phyloP scores from a whole-genome alignment of 331 rosid species.

The Malus hybrid region DNA sequence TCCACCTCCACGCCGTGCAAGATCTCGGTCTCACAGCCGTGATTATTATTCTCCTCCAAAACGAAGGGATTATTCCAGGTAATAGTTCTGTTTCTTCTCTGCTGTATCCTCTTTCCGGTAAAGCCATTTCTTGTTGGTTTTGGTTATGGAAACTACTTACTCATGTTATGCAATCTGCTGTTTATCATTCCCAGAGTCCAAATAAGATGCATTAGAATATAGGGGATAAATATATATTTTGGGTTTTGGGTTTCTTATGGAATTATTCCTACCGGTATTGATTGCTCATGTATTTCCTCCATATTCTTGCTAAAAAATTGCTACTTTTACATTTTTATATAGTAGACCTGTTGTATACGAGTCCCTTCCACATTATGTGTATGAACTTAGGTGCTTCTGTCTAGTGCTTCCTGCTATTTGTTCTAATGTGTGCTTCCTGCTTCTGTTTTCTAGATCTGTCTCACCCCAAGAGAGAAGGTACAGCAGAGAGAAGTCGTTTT shows the following conservation, averaged over 20 bases:
- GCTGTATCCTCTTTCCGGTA: neutral
- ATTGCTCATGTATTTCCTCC: no score
- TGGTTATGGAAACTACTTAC: neutral
- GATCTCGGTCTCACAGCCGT: slow-evolving; percentile 61
- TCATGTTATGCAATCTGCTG: no score
- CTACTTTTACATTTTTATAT: neutral
- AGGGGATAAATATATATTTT: no score
- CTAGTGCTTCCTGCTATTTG: neutral
- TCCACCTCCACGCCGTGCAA: slow-evolving; percentile 65
- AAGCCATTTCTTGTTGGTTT: neutral
- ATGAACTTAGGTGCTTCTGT: no score
- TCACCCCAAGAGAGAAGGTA: slow-evolving; percentile 66
- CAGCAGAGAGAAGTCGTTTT: slow-evolving; percentile 56
- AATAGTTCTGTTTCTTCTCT: neutral
- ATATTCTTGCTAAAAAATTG: no score
- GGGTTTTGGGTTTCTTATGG: neutral
- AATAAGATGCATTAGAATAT: neutral
- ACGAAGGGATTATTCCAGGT: slow-evolving; percentile 76
- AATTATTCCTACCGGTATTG: no score
- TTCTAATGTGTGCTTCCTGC: neutral
- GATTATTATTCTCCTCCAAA: slow-evolving; percentile 67
- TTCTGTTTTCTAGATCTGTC: slow-evolving; percentile 34
- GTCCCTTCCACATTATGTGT: no score
- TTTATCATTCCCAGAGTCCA: neutral
- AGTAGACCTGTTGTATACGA: neutral